Conservation (phyloP, 106 monocot species). For the Platanthera zijinensis region DNA sequence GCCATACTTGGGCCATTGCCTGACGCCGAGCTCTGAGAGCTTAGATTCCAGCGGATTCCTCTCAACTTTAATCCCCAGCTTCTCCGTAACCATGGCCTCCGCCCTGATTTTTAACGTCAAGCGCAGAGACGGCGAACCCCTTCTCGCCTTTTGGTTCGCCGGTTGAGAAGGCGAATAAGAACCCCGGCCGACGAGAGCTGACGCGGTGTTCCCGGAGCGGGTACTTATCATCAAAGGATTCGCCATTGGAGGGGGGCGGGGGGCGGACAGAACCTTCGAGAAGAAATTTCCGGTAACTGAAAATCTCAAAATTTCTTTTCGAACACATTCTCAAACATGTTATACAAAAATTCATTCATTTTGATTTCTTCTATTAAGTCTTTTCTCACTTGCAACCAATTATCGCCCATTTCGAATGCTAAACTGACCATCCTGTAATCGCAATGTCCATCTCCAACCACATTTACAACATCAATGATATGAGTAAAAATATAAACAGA, state of each 20-base stretch:
- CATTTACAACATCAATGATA: too few relatives aligned
- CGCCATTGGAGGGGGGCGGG: constrained; percentile 20
- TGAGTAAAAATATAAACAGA: too few relatives aligned
- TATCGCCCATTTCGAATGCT: too few relatives aligned
- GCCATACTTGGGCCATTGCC: constrained; percentile 78
- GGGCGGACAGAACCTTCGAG: constrained; percentile 10
- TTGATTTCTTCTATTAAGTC: too few relatives aligned
- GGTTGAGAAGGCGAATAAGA: neutral
- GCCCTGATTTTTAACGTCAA: constrained; percentile 31
- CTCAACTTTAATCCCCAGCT: constrained; percentile 71
- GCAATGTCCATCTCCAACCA: too few relatives aligned
- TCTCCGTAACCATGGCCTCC: constrained; percentile 83
- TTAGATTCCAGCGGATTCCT: constrained; percentile 64
- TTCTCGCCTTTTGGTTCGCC: neutral
- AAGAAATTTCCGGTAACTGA: neutral
- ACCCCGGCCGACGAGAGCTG: neutral
- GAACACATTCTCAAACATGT: too few relatives aligned
- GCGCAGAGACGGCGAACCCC: neutral
- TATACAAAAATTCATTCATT: too few relatives aligned
- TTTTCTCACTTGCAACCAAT: too few relatives aligned
- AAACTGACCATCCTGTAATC: too few relatives aligned
- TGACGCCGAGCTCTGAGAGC: constrained; percentile 73
- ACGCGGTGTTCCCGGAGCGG: neutral
- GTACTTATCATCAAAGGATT: constrained; percentile 1
- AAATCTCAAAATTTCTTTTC: neutral